Evolutionary conservation across 2,329 filamentous ascomycete genomes (phyloP).

Genomic region (Aspergillus ochraceoroseus): DNA sequence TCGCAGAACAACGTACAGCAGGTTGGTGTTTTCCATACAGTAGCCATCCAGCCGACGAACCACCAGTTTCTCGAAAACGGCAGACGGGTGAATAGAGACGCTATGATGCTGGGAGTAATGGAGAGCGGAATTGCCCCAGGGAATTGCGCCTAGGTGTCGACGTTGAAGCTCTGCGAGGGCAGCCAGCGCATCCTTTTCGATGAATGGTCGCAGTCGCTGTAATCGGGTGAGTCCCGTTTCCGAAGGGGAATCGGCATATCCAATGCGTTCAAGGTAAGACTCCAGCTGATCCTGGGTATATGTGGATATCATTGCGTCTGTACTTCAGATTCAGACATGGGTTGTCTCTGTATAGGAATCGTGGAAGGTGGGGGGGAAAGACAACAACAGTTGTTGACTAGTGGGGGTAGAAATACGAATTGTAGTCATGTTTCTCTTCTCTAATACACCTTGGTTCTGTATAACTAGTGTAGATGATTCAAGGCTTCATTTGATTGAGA

Average conservation of each 20-base stretch:
- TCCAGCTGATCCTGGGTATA: slow-evolving; percentile 38
- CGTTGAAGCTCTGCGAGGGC: slow-evolving; percentile 36
- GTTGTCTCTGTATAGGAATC: too few species aligned
- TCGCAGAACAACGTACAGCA: slow-evolving; percentile 51
- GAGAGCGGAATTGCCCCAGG: slow-evolving; percentile 55
- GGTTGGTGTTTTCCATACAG: slow-evolving; percentile 57
- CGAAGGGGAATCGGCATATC: slow-evolving; percentile 19
- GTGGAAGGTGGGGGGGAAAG: too few species aligned
- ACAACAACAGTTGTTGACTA: too few species aligned
- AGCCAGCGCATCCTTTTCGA: slow-evolving; percentile 30
- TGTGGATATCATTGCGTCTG: slow-evolving; percentile 12
- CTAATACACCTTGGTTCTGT: too few species aligned
- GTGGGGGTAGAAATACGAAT: too few species aligned
- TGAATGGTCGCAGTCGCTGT: slow-evolving; percentile 25
- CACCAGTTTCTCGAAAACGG: slow-evolving; percentile 53
- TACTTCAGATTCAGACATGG: too few species aligned
- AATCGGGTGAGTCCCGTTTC: slow-evolving; percentile 21
- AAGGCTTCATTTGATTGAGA: too few species aligned
- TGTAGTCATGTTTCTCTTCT: too few species aligned
- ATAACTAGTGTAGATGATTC: too few species aligned
- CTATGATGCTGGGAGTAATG: slow-evolving; percentile 51
- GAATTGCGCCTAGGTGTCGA: slow-evolving; percentile 47
- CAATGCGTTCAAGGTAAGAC: slow-evolving; percentile 34
- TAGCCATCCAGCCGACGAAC: slow-evolving; percentile 52
- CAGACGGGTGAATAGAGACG: slow-evolving; percentile 48